Percentiles rank a stretch among this genome's conserved stretches.
Evolutionary conservation across 768 basidiomycete genomes (phyloP).

Genomic region (Glaciozyma martinii): DNA sequence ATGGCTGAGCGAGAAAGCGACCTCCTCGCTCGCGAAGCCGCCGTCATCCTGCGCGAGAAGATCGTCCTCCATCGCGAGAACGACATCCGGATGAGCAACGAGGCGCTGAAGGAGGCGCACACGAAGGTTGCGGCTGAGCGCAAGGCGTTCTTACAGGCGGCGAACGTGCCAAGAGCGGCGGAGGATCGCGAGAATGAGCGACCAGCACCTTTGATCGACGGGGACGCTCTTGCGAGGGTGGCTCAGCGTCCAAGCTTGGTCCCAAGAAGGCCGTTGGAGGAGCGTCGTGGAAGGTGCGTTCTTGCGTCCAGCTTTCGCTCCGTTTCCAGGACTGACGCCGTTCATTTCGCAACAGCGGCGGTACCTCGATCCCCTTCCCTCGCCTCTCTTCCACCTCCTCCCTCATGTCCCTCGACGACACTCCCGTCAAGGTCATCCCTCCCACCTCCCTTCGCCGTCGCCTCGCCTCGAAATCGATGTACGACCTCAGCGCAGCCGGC

Average conservation of each 20-base stretch:
- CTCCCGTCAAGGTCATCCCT: slow-evolving; percentile 19
- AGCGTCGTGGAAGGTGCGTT: slow-evolving; percentile 29
- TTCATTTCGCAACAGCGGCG: neutral
- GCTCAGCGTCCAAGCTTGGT: slow-evolving; percentile 36
- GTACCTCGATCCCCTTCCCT: slow-evolving; percentile 12
- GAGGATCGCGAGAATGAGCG: slow-evolving; percentile 4
- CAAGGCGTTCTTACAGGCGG: neutral
- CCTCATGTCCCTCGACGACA: slow-evolving; percentile 33
- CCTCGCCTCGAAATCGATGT: slow-evolving; percentile 28
- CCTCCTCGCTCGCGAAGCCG: slow-evolving; percentile 25
- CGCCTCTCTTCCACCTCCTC: slow-evolving; percentile 21
- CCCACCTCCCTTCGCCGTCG: slow-evolving; percentile 18
- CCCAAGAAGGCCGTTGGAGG: slow-evolving; percentile 32
- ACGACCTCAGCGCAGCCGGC: slow-evolving; percentile 10
- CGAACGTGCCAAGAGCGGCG: slow-evolving; percentile 1
- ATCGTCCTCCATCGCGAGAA: slow-evolving; percentile 15
- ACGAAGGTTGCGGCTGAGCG: neutral
- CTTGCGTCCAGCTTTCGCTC: neutral
- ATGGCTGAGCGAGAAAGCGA: slow-evolving; percentile 30
- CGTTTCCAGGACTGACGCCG: neutral
- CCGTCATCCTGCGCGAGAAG: slow-evolving; percentile 25
- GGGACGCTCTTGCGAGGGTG: slow-evolving; percentile 30
- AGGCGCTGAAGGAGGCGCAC: neutral
- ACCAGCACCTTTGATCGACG: slow-evolving; percentile 9
- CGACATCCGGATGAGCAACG: neutral